Conservation (phyloP, 2,329 filamentous ascomycete genomes). For the Penicillium sp. region DNA sequence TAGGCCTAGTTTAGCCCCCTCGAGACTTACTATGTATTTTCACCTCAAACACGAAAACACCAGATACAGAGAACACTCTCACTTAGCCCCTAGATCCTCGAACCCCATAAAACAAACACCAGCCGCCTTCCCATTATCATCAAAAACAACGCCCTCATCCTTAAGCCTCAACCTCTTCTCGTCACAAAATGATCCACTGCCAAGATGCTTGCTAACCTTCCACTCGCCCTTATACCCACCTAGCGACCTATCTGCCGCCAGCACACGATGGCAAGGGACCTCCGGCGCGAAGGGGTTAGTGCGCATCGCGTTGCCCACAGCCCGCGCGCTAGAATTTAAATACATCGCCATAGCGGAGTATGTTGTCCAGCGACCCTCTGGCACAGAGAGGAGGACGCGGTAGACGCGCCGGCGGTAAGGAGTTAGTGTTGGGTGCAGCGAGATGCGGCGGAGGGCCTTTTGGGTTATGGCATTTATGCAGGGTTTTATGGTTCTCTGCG, state of each 20-base stretch:
- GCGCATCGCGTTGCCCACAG: constrained; percentile 71
- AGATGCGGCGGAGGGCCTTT: constrained; percentile 41
- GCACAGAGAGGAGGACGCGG: constrained; percentile 69
- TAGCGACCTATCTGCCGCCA: constrained; percentile 63
- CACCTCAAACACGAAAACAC: no score
- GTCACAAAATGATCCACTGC: constrained; percentile 30
- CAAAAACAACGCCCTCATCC: constrained; percentile 36
- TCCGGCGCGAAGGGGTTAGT: constrained; percentile 76
- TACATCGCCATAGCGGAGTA: constrained; percentile 68
- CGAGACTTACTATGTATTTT: no score
- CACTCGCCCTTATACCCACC: constrained; percentile 52
- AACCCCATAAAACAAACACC: constrained; percentile 35
- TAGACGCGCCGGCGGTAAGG: constrained; percentile 58
- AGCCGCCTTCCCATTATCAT: constrained; percentile 21
- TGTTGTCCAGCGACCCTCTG: constrained; percentile 68
- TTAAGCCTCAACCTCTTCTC: constrained; percentile 34
- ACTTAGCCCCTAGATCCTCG: constrained; percentile 20
- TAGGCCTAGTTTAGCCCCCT: no score
- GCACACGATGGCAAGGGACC: constrained; percentile 76
- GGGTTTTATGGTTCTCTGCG: not conserved
- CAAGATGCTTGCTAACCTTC: constrained; percentile 43
- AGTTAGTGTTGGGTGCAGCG: constrained; percentile 45
- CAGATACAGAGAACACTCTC: not conserved
- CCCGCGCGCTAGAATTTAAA: constrained; percentile 66
- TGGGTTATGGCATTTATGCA: constrained; percentile 7